Base-by-base conservation (phyloP, 2,329 filamentous ascomycete species). In the Fusarium udum region DNA sequence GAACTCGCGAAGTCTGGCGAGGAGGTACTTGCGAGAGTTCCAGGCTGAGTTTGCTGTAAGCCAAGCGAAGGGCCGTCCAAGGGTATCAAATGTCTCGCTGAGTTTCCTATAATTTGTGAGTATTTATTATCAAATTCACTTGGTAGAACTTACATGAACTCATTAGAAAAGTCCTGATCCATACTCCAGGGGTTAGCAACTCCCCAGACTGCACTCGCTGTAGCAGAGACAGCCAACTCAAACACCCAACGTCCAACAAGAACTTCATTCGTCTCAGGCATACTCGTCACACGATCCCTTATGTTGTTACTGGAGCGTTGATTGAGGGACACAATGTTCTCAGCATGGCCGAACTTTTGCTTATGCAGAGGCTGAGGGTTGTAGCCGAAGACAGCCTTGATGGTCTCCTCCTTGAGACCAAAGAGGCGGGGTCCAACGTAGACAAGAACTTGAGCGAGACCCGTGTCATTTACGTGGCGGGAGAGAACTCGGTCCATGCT, bases 171-270 rank as follows among this genome's bases (percentile, higher is more conserved):
- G 53, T 80, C 78, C 10, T 63, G 61, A 26, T 80, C 79, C 66
- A 77, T 75, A 6, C 77, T 72, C 79, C 79, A 80, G 7, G 79
- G 79, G 56, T 80, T 80, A 39, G 74, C 58, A 7, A 72, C 69
- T 9, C 79, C 79, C 79, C 79, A 80, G 26, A 80, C 77, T 26
- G 79, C 78, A 39, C 70, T 79, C 1, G 79, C 79, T 13, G 79
- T 76, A n/a, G 78, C 78, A n/a, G 79, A 75, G 13, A 78, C 76
- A 9, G 78, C 75, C 43, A 79, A 28, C 18, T 77, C 72, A 61
- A 80, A 80, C 34, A 80, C 69, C 79, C 78, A 80, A 15, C 68
- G 69, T 1, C 76, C 79, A 31, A 80, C 67, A 3, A 67, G 40
- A n/a, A 79, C 53, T 20, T 78, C 61, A 14, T 61, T 77, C 4